Evolutionary conservation across 345 rosid species (phyloP), one percentile per base, ranked within the genome.

Genomic region (Dipteronia dyeriana): DNA sequence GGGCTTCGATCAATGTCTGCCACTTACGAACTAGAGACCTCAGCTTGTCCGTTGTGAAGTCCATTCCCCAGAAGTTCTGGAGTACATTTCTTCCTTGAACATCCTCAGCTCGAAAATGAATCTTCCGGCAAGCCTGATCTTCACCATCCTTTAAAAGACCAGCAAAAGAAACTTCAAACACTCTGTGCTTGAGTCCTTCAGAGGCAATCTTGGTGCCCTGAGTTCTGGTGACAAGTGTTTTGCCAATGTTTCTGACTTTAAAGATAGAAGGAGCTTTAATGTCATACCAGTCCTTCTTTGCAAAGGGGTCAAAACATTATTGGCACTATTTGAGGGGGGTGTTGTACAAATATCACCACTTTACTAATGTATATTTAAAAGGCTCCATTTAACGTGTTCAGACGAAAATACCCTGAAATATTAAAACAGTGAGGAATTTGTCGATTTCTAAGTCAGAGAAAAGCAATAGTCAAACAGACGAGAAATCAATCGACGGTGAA

Each of bases 151-250:
- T 49, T 49, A 92, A 94, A 77, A 96, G 97, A 79, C 93, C 99
- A 66, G 96, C 97, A 25, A 93, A 85, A 2, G 99, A 95, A 26
- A 90, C 68, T 88, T 93, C 99, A 80, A 93, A 91, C 73, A 93
- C 94, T 80, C 98, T 83, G 76, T 95, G 99, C 70, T 93, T 95
- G 68, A 95, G 86, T 3, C 99, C 98, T 79, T 95, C 99, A 3
- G 99, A 95, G 34, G 99, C 99, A 89, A 95, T 95, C 98, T 96
- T 92, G 67, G 99, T 94, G 41, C 97, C 99, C 91, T 96, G 99
- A 14, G 98, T 96, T 73, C 97, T 89, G 73, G 92, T 84, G 43
- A 96, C 97, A 61, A 94, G 94, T 6, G 98, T 96, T 76, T 92
- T 96, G 41, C 98, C 99, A 0, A 96, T 95, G 76, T 90, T 91